These are phyloP conservation scores for Rosellinia necatrix DNA, from an alignment of 2,329 filamentous ascomycete genomes.

Conservation along the genomic window DNA sequence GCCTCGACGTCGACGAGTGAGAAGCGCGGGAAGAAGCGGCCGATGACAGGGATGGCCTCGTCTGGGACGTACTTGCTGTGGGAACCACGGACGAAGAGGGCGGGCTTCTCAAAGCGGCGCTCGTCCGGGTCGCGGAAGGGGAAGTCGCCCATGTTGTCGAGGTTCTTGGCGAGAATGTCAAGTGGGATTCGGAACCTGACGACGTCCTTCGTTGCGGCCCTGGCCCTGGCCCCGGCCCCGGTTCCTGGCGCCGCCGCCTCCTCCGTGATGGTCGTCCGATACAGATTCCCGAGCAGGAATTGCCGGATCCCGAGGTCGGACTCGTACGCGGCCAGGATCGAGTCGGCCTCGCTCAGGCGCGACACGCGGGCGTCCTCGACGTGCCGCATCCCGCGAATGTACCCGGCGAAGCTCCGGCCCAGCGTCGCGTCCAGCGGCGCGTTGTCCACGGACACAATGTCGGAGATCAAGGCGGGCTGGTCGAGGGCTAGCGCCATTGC, in stretches of 20 bases:
- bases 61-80: constrained; percentile 79
- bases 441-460: constrained; percentile 87
- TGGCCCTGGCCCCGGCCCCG: too few species aligned
- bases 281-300: constrained; percentile 87
- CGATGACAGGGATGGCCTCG: constrained; percentile 77
- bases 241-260: constrained; percentile 38
- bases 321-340: constrained; percentile 77
- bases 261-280: constrained; percentile 54
- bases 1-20: constrained; percentile 73
- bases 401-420: constrained; percentile 74
- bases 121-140: constrained; percentile 77
- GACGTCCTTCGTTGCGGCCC: constrained; percentile 45
- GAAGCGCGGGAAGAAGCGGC: constrained; percentile 81
- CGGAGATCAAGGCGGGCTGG: constrained; percentile 67
- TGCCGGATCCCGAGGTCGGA: constrained; percentile 78
- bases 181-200: constrained; percentile 77
- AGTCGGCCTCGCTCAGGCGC: constrained; percentile 77
- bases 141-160: constrained; percentile 85
- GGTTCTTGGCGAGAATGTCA: constrained; percentile 65
- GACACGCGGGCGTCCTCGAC: constrained; percentile 72
- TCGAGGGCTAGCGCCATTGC: constrained; percentile 85
- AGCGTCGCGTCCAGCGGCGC: constrained; percentile 82
- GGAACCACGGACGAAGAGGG: constrained; percentile 80
- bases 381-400: constrained; percentile 81
- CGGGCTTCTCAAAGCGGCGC: constrained; percentile 73